Base-by-base conservation (phyloP, 2,329 filamentous ascomycete species). In the Cordyceps militaris region DNA sequence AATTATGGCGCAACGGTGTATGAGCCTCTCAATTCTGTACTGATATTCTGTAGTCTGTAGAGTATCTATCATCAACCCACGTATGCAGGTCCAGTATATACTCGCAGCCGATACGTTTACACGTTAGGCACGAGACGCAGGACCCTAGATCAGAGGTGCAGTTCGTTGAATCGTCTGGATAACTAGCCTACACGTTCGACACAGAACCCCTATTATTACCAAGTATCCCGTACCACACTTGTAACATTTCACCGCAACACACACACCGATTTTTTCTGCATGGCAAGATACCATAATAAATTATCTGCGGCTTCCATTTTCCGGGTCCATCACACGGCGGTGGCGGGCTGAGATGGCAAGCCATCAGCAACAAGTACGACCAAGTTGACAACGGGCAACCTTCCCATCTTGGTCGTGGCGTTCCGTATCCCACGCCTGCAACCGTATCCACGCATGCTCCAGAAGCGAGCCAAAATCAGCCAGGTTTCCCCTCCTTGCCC, bases 361-460 rank as follows among this genome's bases (percentile, higher is more conserved):
- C 43, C 43, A 55, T 47, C 43, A 38, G 28, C 52, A 47, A 38
- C 34, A n/a, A n/a, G n/a, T n/a, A n/a, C n/a, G n/a, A n/a, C 49
- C 49, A 34, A 40, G 11, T 5, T 16, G 10, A 24, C 51, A 54
- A 56, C 53, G 53, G 53, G 42, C 43, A 56, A 48, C 53, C 53
- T 48, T 48, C 53, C 53, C 32, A 40, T 47, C 21, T 56, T 42
- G 53, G 43, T 38, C 16, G 21, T 56, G 53, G 53, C 53, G 43
- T 34, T 48, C 28, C 53, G 43, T 48, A 38, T 47, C 52, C 34
- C 50, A 53, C 43, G 36, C 50, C 38, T 30, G n/a, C 16, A 14
- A 43, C 50, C 26, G 32, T 44, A 40, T 26, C 28, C 36, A 23
- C 28, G 23, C 38, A 34, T 30, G 34, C 34, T 14, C 30, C 48